Evolutionary conservation across 2,329 filamentous ascomycete genomes (phyloP).

Genomic region (Fusarium brevicatenulatum): DNA sequence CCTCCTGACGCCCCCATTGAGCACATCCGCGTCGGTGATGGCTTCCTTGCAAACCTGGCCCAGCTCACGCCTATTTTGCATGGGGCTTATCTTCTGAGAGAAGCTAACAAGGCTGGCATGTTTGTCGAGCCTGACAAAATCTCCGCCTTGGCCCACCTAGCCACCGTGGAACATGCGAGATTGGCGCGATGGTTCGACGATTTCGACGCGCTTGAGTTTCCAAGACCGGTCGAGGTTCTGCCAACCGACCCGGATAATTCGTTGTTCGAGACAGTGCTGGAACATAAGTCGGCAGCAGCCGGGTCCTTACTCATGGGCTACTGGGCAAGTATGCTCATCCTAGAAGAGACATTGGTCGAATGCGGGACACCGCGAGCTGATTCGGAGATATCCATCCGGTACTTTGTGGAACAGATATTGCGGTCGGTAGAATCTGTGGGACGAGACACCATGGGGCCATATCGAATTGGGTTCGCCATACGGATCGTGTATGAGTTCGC

Average conservation of each 20-base stretch:
- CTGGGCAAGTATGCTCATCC: conserved; percentile 53
- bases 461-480: conserved; percentile 50
- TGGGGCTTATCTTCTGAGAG: conserved; percentile 47
- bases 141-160: conserved; percentile 43
- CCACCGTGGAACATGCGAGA: conserved; percentile 44
- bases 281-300: conserved; percentile 47
- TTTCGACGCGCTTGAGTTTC: conserved; percentile 39
- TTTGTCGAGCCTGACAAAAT: conserved; percentile 46
- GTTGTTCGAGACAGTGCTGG: conserved; percentile 48
- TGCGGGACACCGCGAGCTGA: conserved; percentile 44
- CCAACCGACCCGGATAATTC: conserved; percentile 46
- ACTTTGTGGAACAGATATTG: conserved; percentile 48
- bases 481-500: conserved; percentile 54
- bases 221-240: conserved; percentile 42
- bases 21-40: conserved; percentile 45
- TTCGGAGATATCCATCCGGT: conserved; percentile 42
- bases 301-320: conserved; percentile 51
- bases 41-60: conserved; percentile 49
- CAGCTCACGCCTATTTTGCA: conserved; percentile 49
- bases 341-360: conserved; percentile 51
- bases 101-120: conserved; percentile 44
- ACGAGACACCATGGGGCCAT: conserved; percentile 52
- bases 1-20: conserved; percentile 33
- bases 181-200: conserved; percentile 49
- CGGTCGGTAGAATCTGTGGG: conserved; percentile 52